Base-by-base conservation (phyloP, 2,329 filamentous ascomycete species). In the Tetracladium maxilliforme region DNA sequence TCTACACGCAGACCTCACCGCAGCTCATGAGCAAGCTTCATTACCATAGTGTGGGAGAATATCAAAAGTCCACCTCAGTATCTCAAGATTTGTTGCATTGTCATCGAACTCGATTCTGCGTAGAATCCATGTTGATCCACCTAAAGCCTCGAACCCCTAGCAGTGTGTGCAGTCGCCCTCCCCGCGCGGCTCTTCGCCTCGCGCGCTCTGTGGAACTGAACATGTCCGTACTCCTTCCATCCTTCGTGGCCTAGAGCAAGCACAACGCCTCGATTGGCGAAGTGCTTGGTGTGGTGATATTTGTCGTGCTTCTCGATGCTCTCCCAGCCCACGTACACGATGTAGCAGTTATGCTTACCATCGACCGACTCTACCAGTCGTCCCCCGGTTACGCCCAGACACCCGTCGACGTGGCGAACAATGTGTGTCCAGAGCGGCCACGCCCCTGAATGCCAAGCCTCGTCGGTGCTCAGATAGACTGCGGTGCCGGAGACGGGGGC, bases 251-350 rank as follows among this genome's bases (percentile, higher is more conserved):
- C 40, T 27, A 41, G 27, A 13, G 27, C 28, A 23, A 48, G 31
- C 11, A 51, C 40, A 7, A 45, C 29, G 16, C 33, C 30, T 21
- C 41, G 37, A 14, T 39, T 34, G 10, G 19, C 28, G 25, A 50
- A 51, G 23, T 49, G 40, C 25, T 42, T 34, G 4, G 42, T 49
- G 25, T 42, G 34, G 27, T 51, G 48, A 30, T 51, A 51, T 11
- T 32, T 37, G 19, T 49, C 41, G 29, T 51, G 47, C 14, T 43
- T 25, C 21, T 43, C 37, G 6, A 47, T 34, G 24, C 33, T 44
- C 29, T 46, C 38, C 49, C 45, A 49, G n/a, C 43, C 45, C 7
- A 49, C 45, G 27, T 41, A 44, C 12, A 47, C 47, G 6, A 49
- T 30, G 34, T 44, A 49, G 14, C 36, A 40, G 5, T 29, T 30